These are phyloP conservation scores for Dactylella cylindrospora DNA, from an alignment of 2,329 filamentous ascomycete genomes.

Conservation along the genomic window DNA sequence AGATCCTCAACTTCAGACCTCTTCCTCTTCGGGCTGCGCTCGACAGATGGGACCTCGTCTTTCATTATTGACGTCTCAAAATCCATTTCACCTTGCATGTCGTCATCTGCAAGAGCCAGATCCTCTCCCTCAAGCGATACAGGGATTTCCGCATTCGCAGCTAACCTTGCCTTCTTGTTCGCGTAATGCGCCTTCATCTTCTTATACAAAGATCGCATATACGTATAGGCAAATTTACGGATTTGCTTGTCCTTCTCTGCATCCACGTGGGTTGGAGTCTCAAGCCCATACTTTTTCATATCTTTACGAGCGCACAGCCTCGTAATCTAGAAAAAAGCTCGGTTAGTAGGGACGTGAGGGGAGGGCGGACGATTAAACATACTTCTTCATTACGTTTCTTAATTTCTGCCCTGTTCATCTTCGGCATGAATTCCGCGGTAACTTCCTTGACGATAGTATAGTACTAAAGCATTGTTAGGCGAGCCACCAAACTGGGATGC, in stretches of 20 bases:
- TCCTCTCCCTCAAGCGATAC: slow-evolving; percentile 11
- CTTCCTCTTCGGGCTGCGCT: slow-evolving; percentile 35
- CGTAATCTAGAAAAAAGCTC: slow-evolving; percentile 23
- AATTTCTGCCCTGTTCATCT: slow-evolving; percentile 37
- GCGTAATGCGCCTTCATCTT: slow-evolving; percentile 39
- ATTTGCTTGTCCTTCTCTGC: slow-evolving; percentile 32
- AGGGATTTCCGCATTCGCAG: slow-evolving; percentile 1
- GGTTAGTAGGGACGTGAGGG: neutral
- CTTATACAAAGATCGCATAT: slow-evolving; percentile 38
- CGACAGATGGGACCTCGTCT: slow-evolving; percentile 9
- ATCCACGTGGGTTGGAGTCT: slow-evolving; percentile 11
- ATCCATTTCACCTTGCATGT: slow-evolving; percentile 6
- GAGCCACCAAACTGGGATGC: neutral
- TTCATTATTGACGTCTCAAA: slow-evolving; percentile 2
- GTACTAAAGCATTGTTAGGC: slow-evolving; percentile 18
- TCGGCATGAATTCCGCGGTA: slow-evolving; percentile 33
- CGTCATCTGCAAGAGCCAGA: neutral
- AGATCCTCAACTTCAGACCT: slow-evolving; percentile 18
- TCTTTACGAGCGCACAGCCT: slow-evolving; percentile 37
- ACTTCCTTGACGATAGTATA: slow-evolving; percentile 43
- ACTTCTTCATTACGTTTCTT: slow-evolving; percentile 43
- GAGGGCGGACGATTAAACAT: neutral
- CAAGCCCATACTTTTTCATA: slow-evolving; percentile 31
- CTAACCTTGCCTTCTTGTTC: slow-evolving; percentile 23
- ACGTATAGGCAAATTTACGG: slow-evolving; percentile 26